Evolutionary conservation across 73 alveolate species (phyloP).

Genomic region (Durusdinium trenchii): DNA sequence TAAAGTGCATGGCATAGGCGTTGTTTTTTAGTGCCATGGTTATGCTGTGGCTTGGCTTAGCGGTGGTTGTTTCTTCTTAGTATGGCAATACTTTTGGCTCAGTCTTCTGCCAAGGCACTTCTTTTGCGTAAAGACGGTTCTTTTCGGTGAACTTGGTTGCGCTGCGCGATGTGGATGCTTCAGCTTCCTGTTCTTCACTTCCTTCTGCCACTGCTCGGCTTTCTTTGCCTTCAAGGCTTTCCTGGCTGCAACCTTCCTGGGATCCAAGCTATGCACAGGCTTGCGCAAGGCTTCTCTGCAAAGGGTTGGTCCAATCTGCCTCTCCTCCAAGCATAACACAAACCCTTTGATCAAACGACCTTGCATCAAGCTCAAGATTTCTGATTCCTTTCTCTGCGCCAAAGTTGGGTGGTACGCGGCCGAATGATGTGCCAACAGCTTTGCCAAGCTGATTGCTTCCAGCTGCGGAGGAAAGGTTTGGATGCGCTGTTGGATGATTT

Average conservation of each 20-base stretch:
- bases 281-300: conserved; percentile 12
- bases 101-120: conserved; percentile 31
- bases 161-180: background rate
- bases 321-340: background rate
- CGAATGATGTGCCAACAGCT: background rate
- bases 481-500: conserved; percentile 24
- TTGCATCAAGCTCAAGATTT: background rate
- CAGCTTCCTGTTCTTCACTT: background rate
- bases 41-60: too few relatives aligned
- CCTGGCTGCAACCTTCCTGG: too few relatives aligned
- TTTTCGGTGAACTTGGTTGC: background rate
- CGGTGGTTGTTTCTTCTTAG: too few relatives aligned
- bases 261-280: background rate
- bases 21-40: too few relatives aligned
- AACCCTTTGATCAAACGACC: background rate
- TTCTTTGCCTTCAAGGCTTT: background rate
- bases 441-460: background rate
- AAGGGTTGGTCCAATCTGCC: too few relatives aligned
- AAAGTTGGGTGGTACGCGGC: conserved; percentile 1
- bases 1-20: too few relatives aligned
- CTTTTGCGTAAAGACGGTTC: background rate
- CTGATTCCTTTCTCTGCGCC: background rate
- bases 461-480: background rate
- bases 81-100: too few relatives aligned
- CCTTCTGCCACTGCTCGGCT: background rate